Percentiles rank a stretch among this genome's conserved stretches.
phyloP scores from a whole-genome alignment of 1,139 yeast genomes.

The Hansenula lynferdii region DNA sequence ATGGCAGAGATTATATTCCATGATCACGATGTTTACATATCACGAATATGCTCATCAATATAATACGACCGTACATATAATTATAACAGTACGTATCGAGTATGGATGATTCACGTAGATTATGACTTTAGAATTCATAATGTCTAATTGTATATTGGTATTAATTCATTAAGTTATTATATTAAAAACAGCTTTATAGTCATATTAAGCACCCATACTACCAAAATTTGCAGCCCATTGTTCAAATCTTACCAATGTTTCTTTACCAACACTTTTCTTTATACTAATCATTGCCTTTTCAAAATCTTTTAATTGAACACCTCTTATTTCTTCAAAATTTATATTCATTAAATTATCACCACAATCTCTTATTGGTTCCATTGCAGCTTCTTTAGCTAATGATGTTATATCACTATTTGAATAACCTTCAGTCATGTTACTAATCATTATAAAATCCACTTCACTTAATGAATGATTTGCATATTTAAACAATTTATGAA shows the following conservation, averaged over 20 bases:
- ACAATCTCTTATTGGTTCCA: conserved; percentile 61
- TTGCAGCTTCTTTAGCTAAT: conserved; percentile 67
- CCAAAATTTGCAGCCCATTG: conserved; percentile 42
- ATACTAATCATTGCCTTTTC: conserved; percentile 46
- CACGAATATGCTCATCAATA: too few species aligned
- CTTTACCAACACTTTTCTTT: conserved; percentile 54
- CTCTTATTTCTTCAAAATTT: conserved; percentile 48
- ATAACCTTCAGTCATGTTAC: conserved; percentile 50
- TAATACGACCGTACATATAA: too few species aligned
- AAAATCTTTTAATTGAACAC: conserved; percentile 47
- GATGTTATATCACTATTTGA: conserved; percentile 64
- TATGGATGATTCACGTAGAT: too few species aligned
- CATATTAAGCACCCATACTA: conserved; percentile 30
- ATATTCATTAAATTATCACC: conserved; percentile 54
- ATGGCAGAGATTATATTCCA: too few species aligned
- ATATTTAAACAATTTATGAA: conserved; percentile 37
- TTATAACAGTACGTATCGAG: too few species aligned
- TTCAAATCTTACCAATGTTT: conserved; percentile 47
- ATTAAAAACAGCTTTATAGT: too few species aligned
- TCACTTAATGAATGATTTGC: conserved; percentile 36
- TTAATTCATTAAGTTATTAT: too few species aligned
- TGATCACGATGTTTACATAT: too few species aligned
- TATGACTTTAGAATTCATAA: too few species aligned
- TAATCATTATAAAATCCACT: conserved; percentile 41
- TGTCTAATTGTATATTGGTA: too few species aligned